Percentiles rank a stretch among this genome's conserved stretches.
Conservation (phyloP, 768 basidiomycete genomes). For the Leccinellum rugosiceps region DNA sequence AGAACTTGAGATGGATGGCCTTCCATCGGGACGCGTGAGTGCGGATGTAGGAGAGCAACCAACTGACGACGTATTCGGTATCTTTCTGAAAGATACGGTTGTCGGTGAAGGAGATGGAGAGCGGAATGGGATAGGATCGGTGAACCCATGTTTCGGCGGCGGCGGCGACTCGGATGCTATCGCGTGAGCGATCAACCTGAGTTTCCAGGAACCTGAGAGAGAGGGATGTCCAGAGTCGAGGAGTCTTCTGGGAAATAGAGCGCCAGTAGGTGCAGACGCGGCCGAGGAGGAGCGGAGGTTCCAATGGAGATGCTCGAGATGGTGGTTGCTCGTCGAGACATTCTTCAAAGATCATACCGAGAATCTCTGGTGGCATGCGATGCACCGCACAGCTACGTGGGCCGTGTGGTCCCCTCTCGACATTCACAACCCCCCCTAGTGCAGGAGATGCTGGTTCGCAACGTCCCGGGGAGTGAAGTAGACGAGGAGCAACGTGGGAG, state of each 20-base stretch:
- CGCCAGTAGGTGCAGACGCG: conserved; percentile 29
- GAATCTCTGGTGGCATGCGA: conserved; percentile 38
- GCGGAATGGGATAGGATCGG: conserved; percentile 17
- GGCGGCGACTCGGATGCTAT: conserved; percentile 11
- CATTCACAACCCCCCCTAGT: background rate
- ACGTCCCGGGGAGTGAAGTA: background rate
- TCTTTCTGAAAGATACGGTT: conserved; percentile 26
- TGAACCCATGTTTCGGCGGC: conserved; percentile 24
- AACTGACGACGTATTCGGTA: conserved; percentile 17
- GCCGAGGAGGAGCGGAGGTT: conserved; percentile 24
- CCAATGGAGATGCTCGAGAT: background rate
- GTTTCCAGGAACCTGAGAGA: conserved; percentile 23
- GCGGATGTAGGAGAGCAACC: conserved; percentile 19
- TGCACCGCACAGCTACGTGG: background rate
- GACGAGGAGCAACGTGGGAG: background rate
- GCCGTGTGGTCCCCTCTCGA: background rate
- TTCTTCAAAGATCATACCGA: conserved; percentile 26
- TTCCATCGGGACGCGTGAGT: conserved; percentile 23
- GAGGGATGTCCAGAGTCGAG: conserved; percentile 26
- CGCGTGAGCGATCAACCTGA: conserved; percentile 17
- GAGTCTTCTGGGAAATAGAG: conserved; percentile 9
- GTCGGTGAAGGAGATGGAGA: conserved; percentile 27
- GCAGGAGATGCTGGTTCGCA: background rate
- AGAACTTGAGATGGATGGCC: conserved; percentile 25
- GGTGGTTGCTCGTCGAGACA: conserved; percentile 9